These are phyloP conservation scores for Quercus dentata DNA, from an alignment of 306 rosid genomes.

Conservation along the genomic window DNA sequence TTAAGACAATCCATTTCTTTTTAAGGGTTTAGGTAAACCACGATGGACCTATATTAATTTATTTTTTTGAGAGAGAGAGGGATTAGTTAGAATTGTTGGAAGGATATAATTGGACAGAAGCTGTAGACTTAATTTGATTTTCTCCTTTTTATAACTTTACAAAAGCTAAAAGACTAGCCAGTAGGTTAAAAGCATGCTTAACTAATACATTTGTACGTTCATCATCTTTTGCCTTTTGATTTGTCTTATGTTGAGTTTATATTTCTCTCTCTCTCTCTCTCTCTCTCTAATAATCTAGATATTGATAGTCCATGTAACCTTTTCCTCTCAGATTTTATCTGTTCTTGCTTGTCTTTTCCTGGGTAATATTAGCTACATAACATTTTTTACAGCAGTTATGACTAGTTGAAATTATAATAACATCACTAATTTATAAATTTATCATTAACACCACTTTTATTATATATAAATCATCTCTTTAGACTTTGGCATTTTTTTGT, in stretches of 20 bases:
- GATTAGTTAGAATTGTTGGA: constrained; percentile 5
- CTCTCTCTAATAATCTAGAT: too few relatives aligned
- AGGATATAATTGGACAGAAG: constrained; percentile 16
- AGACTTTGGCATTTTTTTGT: too few relatives aligned
- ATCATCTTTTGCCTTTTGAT: constrained; percentile 13
- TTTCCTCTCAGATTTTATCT: too few relatives aligned
- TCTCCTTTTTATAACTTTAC: constrained; percentile 38
- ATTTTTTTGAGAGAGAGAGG: background rate
- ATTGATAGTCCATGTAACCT: too few relatives aligned
- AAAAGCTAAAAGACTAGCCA: constrained; percentile 42
- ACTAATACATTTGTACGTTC: constrained; percentile 15
- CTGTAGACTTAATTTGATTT: constrained; percentile 25
- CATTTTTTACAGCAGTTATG: too few relatives aligned
- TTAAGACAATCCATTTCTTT: constrained; percentile 49
- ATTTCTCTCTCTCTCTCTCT: too few relatives aligned
- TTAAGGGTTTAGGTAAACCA: constrained; percentile 48
- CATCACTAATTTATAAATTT: too few relatives aligned
- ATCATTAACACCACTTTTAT: too few relatives aligned
- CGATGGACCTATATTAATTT: constrained; percentile 22
- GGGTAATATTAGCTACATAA: too few relatives aligned
- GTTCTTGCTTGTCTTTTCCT: too few relatives aligned
- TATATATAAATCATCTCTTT: too few relatives aligned
- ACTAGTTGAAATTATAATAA: too few relatives aligned
- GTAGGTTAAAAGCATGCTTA: constrained; percentile 54
- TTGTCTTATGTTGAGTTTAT: constrained; percentile 22